phyloP scores from a whole-genome alignment of 1,284 basidiomycete species.

The Malassezia sympodialis region DNA sequence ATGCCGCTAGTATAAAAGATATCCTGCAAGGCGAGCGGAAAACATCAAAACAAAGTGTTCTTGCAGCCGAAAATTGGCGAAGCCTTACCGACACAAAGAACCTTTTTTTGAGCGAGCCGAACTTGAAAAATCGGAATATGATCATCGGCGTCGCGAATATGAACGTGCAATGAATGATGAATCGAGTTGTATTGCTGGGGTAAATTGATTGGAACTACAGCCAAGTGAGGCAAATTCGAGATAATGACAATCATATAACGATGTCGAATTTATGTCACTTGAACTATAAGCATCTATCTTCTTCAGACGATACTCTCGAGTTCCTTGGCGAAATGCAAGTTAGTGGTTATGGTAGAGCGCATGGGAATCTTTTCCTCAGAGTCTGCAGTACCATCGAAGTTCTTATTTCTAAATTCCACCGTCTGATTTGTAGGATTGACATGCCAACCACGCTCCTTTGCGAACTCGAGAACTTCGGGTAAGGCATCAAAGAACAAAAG shows the following conservation, averaged over 20 bases:
- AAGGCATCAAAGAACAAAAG: slow-evolving; percentile 74
- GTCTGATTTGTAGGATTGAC: slow-evolving; percentile 47
- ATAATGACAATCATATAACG: neutral
- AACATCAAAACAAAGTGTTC: slow-evolving; percentile 85
- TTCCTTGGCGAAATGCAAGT: slow-evolving; percentile 45
- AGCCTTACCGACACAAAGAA: slow-evolving; percentile 70
- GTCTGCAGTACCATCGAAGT: neutral
- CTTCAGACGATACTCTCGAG: slow-evolving; percentile 44
- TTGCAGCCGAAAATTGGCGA: slow-evolving; percentile 84
- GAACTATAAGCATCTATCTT: neutral
- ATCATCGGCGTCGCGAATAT: slow-evolving; percentile 34
- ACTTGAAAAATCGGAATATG: slow-evolving; percentile 40
- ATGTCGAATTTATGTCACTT: neutral
- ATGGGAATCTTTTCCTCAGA: slow-evolving; percentile 28
- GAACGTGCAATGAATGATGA: slow-evolving; percentile 13
- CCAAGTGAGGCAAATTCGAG: no score
- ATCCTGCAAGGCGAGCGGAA: slow-evolving; percentile 87
- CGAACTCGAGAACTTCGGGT: slow-evolving; percentile 66
- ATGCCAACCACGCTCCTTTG: slow-evolving; percentile 54
- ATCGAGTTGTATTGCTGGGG: slow-evolving; percentile 13
- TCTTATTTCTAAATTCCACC: slow-evolving; percentile 38
- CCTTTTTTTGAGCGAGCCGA: slow-evolving; percentile 40
- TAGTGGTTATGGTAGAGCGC: slow-evolving; percentile 40
- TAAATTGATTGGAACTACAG: neutral
- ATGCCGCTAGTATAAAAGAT: slow-evolving; percentile 51